phyloP scores from a whole-genome alignment of 2,329 filamentous ascomycete genomes.

The Cladophialophora carrionii region DNA sequence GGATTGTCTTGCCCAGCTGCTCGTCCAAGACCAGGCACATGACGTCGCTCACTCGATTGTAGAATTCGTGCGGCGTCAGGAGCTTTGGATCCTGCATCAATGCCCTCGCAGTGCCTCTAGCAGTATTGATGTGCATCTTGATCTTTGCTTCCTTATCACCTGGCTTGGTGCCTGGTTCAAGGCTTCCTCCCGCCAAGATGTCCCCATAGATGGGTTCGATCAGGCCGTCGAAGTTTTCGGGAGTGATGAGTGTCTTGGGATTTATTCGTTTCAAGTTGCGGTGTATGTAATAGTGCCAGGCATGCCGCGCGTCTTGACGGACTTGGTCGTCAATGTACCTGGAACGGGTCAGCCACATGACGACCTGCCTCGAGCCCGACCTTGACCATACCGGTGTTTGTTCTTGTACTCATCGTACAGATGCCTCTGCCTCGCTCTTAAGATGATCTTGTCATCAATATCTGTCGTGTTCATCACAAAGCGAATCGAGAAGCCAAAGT shows the following conservation, averaged over 20 bases:
- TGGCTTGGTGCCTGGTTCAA: constrained; percentile 59
- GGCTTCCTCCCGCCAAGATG: constrained; percentile 58
- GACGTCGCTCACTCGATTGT: constrained; percentile 65
- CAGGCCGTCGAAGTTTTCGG: constrained; percentile 53
- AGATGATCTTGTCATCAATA: constrained; percentile 74
- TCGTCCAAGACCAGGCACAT: constrained; percentile 80
- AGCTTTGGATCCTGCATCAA: constrained; percentile 45
- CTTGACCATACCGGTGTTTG: constrained; percentile 47
- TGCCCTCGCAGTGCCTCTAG: constrained; percentile 57
- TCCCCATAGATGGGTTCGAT: constrained; percentile 57
- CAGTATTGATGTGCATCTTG: constrained; percentile 81
- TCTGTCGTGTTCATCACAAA: constrained; percentile 96
- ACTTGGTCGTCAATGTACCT: constrained; percentile 49
- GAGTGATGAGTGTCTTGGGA: constrained; percentile 45
- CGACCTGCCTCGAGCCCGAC: background rate
- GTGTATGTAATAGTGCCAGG: constrained; percentile 62
- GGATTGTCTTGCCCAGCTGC: constrained; percentile 59
- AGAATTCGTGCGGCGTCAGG: constrained; percentile 53
- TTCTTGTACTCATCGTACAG: constrained; percentile 71
- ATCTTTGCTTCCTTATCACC: constrained; percentile 82
- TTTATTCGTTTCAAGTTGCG: constrained; percentile 66
- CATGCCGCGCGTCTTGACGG: constrained; percentile 54
- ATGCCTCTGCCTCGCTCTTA: constrained; percentile 73
- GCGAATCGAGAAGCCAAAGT: constrained; percentile 79
- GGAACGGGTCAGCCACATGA: constrained; percentile 25